A percentile compares a stretch with the other conserved stretches of the same genome.
These are phyloP conservation scores for Grosmannia huntii DNA, from an alignment of 2,329 filamentous ascomycete species.

Conservation along the genomic window DNA sequence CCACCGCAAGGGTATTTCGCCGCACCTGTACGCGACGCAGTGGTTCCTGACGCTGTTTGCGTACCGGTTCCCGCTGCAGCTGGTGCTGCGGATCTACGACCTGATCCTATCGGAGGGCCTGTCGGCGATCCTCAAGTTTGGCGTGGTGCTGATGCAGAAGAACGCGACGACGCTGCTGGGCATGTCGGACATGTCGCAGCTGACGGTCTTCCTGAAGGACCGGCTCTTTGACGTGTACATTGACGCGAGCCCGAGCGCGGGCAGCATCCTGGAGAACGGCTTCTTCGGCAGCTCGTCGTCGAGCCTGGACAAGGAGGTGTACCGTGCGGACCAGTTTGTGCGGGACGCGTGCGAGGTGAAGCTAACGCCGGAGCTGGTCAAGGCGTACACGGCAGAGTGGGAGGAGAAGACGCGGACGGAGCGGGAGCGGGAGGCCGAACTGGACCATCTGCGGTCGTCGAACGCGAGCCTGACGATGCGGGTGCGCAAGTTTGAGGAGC, in stretches of 20 bases:
- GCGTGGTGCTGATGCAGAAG: slow-evolving; percentile 91
- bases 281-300: slow-evolving; percentile 91
- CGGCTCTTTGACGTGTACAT: slow-evolving; percentile 95
- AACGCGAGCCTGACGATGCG: slow-evolving; percentile 58
- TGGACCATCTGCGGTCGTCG: slow-evolving; percentile 57
- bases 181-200: slow-evolving; percentile 82
- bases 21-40: slow-evolving; percentile 91
- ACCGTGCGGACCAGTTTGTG: slow-evolving; percentile 85
- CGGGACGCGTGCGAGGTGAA: slow-evolving; percentile 83
- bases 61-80: slow-evolving; percentile 90
- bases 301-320: slow-evolving; percentile 89
- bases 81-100: slow-evolving; percentile 94
- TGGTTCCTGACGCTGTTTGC: slow-evolving; percentile 99
- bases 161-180: slow-evolving; percentile 65
- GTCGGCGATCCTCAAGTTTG: slow-evolving; percentile 87
- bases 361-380: slow-evolving; percentile 71
- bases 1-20: slow-evolving; percentile 71
- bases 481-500: slow-evolving; percentile 76
- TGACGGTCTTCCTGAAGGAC: slow-evolving; percentile 87
- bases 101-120: slow-evolving; percentile 87
- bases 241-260: slow-evolving; percentile 83
- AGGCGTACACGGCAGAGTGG: slow-evolving; percentile 75
- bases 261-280: slow-evolving; percentile 84
- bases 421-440: slow-evolving; percentile 68
- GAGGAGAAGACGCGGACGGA: slow-evolving; percentile 78